A percentile compares a stretch with the other conserved stretches of the same genome.
Conservation (phyloP, 768 basidiomycete genomes). For the Mycena latifolia region DNA sequence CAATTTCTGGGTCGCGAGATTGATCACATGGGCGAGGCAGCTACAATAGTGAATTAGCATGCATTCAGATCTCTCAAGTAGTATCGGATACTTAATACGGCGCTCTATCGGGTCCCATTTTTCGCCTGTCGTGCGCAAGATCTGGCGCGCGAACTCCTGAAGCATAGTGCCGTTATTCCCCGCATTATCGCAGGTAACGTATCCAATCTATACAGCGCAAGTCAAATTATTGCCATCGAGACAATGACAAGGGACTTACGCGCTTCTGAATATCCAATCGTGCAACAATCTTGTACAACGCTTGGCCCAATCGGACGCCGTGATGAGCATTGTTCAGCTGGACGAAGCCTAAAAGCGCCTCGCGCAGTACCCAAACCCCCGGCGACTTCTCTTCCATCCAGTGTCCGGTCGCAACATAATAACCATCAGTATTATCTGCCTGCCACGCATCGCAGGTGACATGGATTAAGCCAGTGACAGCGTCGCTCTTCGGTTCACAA, state of each 20-base stretch:
- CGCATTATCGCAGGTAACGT: slow-evolving; percentile 7
- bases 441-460: slow-evolving; percentile 56
- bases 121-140: not conserved
- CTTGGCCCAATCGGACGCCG: slow-evolving; percentile 47
- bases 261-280: too few relatives aligned
- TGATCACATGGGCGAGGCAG: slow-evolving; percentile 50
- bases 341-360: slow-evolving; percentile 14
- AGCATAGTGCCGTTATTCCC: slow-evolving; percentile 12
- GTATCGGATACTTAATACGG: not conserved
- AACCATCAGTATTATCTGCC: slow-evolving; percentile 49
- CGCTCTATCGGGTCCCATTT: slow-evolving; percentile 7
- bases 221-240: too few relatives aligned
- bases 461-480: slow-evolving; percentile 39
- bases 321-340: slow-evolving; percentile 32
- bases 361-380: slow-evolving; percentile 42
- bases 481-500: slow-evolving; percentile 32
- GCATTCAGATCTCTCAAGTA: not conserved
- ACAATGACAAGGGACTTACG: too few relatives aligned
- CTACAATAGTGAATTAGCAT: slow-evolving; percentile 2
- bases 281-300: slow-evolving; percentile 44
- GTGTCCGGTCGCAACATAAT: slow-evolving; percentile 50
- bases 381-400: slow-evolving; percentile 34
- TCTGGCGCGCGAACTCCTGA: not conserved
- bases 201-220: not conserved
- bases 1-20: slow-evolving; percentile 46